Percentiles rank a stretch among this genome's conserved stretches.
Conservation (phyloP, 345 rosid species). For the Streptanthus diversifolius region DNA sequence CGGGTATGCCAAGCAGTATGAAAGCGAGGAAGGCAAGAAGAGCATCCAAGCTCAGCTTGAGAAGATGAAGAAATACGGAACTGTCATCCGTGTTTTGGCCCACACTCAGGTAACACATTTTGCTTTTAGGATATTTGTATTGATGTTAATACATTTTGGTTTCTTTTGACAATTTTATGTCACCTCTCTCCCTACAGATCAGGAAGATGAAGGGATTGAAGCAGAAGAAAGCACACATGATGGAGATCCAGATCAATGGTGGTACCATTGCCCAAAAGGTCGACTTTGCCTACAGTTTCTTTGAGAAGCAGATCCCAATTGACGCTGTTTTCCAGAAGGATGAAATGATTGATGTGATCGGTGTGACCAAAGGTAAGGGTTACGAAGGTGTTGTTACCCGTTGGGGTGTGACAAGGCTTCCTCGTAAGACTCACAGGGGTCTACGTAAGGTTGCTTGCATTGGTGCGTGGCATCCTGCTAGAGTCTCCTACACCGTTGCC, state of each 20-base stretch:
- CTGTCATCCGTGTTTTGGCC: slow-evolving; percentile 72
- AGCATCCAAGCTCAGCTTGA: slow-evolving; percentile 62
- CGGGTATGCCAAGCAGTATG: slow-evolving; percentile 54
- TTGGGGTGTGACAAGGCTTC: slow-evolving; percentile 91
- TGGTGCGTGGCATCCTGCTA: slow-evolving; percentile 95
- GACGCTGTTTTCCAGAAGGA: slow-evolving; percentile 84
- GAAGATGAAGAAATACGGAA: slow-evolving; percentile 71
- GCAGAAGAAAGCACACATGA: slow-evolving; percentile 87
- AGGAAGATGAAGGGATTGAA: slow-evolving; percentile 89
- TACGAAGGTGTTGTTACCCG: slow-evolving; percentile 90
- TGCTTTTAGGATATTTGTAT: neutral
- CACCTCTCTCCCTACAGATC: slow-evolving; percentile 37
- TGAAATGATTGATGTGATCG: slow-evolving; percentile 82
- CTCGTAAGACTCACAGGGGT: slow-evolving; percentile 89
- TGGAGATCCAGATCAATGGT: slow-evolving; percentile 90
- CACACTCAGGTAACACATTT: slow-evolving; percentile 63
- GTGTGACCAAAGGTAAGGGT: slow-evolving; percentile 88
- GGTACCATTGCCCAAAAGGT: slow-evolving; percentile 73
- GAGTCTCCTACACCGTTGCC: slow-evolving; percentile 86
- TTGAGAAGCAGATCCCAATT: slow-evolving; percentile 77
- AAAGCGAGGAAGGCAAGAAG: slow-evolving; percentile 68
- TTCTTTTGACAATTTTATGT: neutral
- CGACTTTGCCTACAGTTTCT: slow-evolving; percentile 71
- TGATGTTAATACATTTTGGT: neutral
- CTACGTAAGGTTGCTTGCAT: slow-evolving; percentile 94